Evolutionary conservation across 306 rosid genomes (phyloP).

Genomic region (Fagus sylvatica): DNA sequence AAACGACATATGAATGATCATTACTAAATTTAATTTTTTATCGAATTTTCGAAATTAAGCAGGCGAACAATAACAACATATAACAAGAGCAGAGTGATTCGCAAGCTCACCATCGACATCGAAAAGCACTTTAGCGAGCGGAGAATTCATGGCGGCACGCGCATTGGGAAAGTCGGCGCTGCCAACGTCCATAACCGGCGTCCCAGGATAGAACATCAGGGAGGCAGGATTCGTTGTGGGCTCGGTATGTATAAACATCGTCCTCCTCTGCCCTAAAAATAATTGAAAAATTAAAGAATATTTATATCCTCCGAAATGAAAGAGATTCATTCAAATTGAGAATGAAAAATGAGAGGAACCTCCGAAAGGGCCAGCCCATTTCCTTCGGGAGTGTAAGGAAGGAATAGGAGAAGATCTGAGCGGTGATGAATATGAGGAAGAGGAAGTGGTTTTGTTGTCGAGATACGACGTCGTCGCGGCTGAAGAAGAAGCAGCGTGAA

Average conservation of each 20-base stretch:
- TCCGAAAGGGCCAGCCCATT: conserved; percentile 32
- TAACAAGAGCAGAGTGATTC: too few species aligned
- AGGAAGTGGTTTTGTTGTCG: conserved; percentile 20
- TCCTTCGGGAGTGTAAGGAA: conserved; percentile 13
- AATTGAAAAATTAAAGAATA: not conserved
- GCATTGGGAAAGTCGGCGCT: conserved; percentile 92
- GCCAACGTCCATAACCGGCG: conserved; percentile 87
- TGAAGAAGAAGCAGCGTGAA: conserved; percentile 24
- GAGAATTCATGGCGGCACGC: conserved; percentile 81
- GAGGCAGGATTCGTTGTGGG: conserved; percentile 71
- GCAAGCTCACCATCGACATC: conserved; percentile 63
- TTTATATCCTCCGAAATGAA: too few species aligned
- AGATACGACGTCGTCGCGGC: conserved; percentile 33
- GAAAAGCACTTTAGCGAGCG: conserved; percentile 76
- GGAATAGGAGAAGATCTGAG: conserved; percentile 24
- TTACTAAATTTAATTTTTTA: too few species aligned
- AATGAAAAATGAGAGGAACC: conserved; percentile 31
- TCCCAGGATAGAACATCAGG: conserved; percentile 68
- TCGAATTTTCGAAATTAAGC: too few species aligned
- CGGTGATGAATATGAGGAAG: conserved; percentile 18
- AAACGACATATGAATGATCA: too few species aligned
- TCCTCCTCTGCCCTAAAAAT: conserved; percentile 60
- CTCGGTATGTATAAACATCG: conserved; percentile 67
- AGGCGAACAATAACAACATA: too few species aligned
- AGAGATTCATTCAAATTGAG: too few species aligned